phyloP scores from a whole-genome alignment of 2,329 filamentous ascomycete genomes.

The Penicillium sp. region DNA sequence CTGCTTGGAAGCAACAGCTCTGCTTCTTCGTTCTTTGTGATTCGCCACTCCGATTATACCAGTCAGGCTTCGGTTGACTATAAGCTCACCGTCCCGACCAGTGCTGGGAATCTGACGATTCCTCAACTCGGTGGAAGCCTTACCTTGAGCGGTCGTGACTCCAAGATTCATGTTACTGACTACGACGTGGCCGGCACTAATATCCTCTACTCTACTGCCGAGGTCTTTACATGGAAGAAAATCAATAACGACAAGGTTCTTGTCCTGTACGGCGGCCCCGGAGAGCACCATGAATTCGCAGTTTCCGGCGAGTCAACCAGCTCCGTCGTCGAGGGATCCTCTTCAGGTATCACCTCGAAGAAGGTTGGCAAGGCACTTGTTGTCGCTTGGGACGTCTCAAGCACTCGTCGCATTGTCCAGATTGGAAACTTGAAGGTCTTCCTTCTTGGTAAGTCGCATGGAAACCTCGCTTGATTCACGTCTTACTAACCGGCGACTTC shows the following conservation, averaged over 20 bases:
- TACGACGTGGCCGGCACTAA: constrained; percentile 45
- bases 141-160: constrained; percentile 46
- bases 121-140: constrained; percentile 45
- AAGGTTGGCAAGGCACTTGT: constrained; percentile 31
- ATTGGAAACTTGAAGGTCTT: constrained; percentile 55
- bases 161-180: constrained; percentile 48
- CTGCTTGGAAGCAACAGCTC: constrained; percentile 56
- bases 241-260: constrained; percentile 58
- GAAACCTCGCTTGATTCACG: too few relatives aligned
- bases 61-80: constrained; percentile 61
- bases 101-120: constrained; percentile 41
- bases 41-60: constrained; percentile 68
- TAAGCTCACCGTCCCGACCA: constrained; percentile 58
- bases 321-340: constrained; percentile 38
- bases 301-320: constrained; percentile 31
- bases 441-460: constrained; percentile 49
- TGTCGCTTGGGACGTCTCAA: constrained; percentile 58
- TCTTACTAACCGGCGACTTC: constrained; percentile 14
- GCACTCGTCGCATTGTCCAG: constrained; percentile 45
- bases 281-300: constrained; percentile 47
- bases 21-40: constrained; percentile 58
- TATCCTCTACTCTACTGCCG: constrained; percentile 48
- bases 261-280: constrained; percentile 43
- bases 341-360: constrained; percentile 33
- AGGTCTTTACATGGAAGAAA: constrained; percentile 57